Percentiles rank a stretch among this genome's conserved stretches.
Conservation (phyloP, 495 filamentous ascomycete species). For the Massariosphaeria phaeospora region DNA sequence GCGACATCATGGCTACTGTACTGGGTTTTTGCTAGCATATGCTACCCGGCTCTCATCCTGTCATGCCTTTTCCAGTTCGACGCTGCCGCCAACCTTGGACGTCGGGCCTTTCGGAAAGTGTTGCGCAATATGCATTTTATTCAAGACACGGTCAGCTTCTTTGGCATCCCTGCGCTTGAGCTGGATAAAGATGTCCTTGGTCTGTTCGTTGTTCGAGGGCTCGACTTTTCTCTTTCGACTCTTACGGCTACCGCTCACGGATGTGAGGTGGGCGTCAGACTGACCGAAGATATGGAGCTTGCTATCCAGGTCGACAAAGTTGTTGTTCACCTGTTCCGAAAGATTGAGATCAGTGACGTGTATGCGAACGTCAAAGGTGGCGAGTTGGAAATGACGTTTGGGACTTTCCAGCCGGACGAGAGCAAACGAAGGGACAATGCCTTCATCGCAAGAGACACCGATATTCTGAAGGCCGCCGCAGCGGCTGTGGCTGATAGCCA, state of each 20-base stretch:
- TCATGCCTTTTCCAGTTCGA: conserved; percentile 40
- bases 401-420: conserved; percentile 19
- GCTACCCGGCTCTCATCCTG: conserved; percentile 35
- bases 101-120: conserved; percentile 29
- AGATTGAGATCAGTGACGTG: conserved; percentile 39
- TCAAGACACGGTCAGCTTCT: conserved; percentile 41
- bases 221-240: conserved; percentile 38
- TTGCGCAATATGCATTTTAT: conserved; percentile 40
- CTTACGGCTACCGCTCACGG: conserved; percentile 39
- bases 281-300: conserved; percentile 42
- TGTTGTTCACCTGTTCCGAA: conserved; percentile 36
- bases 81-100: conserved; percentile 22
- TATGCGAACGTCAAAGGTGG: conserved; percentile 42
- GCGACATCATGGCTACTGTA: conserved; percentile 44
- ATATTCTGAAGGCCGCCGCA: conserved; percentile 36
- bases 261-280: conserved; percentile 40
- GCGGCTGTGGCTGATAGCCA: not conserved
- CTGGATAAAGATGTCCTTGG: conserved; percentile 42
- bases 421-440: conserved; percentile 33
- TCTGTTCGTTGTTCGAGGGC: conserved; percentile 39
- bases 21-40: conserved; percentile 33
- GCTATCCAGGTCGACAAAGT: conserved; percentile 39
- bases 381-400: conserved; percentile 42
- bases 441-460: conserved; percentile 33
- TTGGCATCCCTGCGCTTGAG: conserved; percentile 42